A percentile compares a stretch with the other conserved stretches of the same genome.
Conservation (phyloP, 306 rosid genomes). For the Myrica gale region DNA sequence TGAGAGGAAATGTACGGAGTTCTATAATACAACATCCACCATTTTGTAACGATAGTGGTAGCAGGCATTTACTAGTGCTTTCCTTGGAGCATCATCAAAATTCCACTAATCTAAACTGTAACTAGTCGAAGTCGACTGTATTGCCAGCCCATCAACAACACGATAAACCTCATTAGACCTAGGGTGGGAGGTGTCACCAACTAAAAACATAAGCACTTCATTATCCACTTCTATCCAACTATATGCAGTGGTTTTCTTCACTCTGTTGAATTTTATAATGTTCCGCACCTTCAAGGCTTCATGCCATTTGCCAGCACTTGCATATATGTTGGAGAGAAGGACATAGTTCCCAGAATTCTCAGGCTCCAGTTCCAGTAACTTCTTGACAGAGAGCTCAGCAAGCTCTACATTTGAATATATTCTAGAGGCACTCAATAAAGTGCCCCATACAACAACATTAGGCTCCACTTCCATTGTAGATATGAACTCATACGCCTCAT, state of each 20-base stretch:
- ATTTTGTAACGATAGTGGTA: background rate
- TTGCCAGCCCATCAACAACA: background rate
- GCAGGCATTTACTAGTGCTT: background rate
- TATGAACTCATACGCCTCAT: background rate
- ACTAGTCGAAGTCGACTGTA: background rate
- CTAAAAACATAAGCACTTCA: background rate
- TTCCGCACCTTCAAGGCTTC: background rate
- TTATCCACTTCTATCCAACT: slow-evolving; percentile 5
- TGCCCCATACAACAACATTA: slow-evolving; percentile 8
- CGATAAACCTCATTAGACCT: background rate
- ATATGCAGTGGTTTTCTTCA: background rate
- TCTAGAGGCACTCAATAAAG: slow-evolving; percentile 5
- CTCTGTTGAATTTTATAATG: background rate
- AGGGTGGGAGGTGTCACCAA: slow-evolving; percentile 7
- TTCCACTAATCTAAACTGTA: background rate
- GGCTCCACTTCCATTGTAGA: background rate
- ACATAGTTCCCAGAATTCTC: slow-evolving; percentile 5
- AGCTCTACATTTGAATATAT: background rate
- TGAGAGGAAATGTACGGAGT: background rate
- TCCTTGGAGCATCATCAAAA: background rate
- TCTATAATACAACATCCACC: background rate
- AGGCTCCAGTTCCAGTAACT: slow-evolving; percentile 1
- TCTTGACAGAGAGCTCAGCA: background rate
- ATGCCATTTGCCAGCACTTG: slow-evolving; percentile 3
- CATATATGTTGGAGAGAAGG: slow-evolving; percentile 9